These are phyloP conservation scores for Diplocarpon mali DNA, from an alignment of 2,329 filamentous ascomycete genomes.

Conservation along the genomic window DNA sequence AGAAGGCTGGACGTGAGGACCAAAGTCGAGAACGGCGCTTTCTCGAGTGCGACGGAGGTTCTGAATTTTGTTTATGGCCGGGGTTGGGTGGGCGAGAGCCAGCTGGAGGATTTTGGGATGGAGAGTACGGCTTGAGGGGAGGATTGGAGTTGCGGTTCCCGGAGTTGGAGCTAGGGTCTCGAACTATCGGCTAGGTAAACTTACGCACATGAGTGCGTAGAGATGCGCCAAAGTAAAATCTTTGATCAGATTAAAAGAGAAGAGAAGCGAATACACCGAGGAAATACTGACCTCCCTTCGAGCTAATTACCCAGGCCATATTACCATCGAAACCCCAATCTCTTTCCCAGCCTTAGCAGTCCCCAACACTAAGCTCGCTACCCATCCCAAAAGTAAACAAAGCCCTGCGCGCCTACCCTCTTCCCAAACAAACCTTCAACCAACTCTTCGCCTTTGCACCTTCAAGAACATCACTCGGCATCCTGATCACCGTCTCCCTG, in stretches of 20 bases:
- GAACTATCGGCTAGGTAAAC: no score
- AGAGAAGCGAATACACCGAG: no score
- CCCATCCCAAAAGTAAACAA: neutral
- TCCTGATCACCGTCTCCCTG: constrained; percentile 3
- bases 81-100: constrained; percentile 18
- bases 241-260: no score
- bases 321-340: no score
- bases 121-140: constrained; percentile 1
- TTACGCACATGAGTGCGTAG: no score
- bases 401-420: neutral
- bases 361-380: no score
- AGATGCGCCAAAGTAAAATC: no score
- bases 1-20: constrained; percentile 35
- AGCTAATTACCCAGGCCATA: no score
- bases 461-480: constrained; percentile 1
- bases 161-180: no score
- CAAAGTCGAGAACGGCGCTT: constrained; percentile 16
- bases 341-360: no score
- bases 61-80: constrained; percentile 13
- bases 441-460: constrained; percentile 6
- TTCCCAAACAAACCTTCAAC: constrained; percentile 8
- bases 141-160: no score
- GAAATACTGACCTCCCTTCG: no score
- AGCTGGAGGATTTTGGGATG: constrained; percentile 8
- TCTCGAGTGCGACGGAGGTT: constrained; percentile 15